Evolutionary conservation across 1,284 basidiomycete genomes (phyloP).

Genomic region (Tranzscheliella williamsii): DNA sequence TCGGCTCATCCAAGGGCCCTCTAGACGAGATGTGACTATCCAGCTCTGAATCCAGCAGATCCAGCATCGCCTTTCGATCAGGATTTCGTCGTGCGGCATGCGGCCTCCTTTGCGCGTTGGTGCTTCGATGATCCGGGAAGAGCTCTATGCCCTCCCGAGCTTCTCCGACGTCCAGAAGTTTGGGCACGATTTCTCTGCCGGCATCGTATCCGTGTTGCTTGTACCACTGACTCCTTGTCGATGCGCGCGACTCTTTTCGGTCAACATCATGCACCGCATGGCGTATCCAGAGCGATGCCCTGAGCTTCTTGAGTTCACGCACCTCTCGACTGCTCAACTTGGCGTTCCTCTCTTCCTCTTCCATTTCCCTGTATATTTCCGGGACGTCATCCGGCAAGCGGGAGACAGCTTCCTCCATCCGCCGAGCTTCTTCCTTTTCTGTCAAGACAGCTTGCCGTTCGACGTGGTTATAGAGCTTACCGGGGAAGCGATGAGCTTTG

Average conservation of each 20-base stretch:
- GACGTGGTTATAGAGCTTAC: slow-evolving; percentile 47
- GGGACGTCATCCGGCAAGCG: slow-evolving; percentile 48
- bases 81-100: too few species aligned
- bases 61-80: slow-evolving; percentile 11
- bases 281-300: slow-evolving; percentile 39
- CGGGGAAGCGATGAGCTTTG: slow-evolving; percentile 42
- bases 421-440: slow-evolving; percentile 4
- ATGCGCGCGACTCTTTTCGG: slow-evolving; percentile 45
- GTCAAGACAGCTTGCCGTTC: slow-evolving; percentile 38
- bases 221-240: slow-evolving; percentile 53
- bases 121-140: slow-evolving; percentile 18
- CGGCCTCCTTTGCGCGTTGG: slow-evolving; percentile 1
- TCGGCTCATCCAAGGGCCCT: slow-evolving; percentile 7
- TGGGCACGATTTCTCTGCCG: slow-evolving; percentile 55
- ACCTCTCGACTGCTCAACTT: slow-evolving; percentile 13
- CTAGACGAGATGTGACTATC: slow-evolving; percentile 11
- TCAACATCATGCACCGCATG: slow-evolving; percentile 47
- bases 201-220: slow-evolving; percentile 53
- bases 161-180: slow-evolving; percentile 49
- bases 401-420: slow-evolving; percentile 3
- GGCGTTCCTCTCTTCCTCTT: slow-evolving; percentile 37
- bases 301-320: slow-evolving; percentile 28
- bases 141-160: slow-evolving; percentile 29
- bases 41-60: slow-evolving; percentile 28
- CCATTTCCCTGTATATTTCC: slow-evolving; percentile 58